Percentiles rank a stretch among this genome's conserved stretches.
Evolutionary conservation across 768 basidiomycete species (phyloP).

Genomic region (Mycena rebaudengoi): DNA sequence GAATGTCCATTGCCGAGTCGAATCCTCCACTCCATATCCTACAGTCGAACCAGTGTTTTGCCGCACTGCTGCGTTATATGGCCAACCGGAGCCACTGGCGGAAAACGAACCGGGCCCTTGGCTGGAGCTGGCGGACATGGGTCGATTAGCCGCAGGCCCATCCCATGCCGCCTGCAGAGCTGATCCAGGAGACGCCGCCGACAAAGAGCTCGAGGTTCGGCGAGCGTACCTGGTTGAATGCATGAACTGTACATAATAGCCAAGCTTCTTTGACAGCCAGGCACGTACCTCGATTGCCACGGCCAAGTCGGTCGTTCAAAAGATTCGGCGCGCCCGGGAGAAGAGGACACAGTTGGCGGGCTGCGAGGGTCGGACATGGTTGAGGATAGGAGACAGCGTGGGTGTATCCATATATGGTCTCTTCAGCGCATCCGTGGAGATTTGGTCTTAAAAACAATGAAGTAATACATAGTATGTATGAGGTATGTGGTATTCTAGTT

Average conservation of each 20-base stretch:
- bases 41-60: constrained; percentile 35
- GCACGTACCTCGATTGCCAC: constrained; percentile 43
- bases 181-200: constrained; percentile 14
- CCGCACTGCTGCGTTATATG: constrained; percentile 28
- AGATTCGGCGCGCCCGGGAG: constrained; percentile 54
- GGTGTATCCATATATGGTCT: neutral
- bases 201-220: constrained; percentile 22
- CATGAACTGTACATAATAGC: constrained; percentile 26
- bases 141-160: constrained; percentile 35
- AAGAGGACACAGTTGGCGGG: constrained; percentile 50
- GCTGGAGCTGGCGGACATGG: constrained; percentile 21
- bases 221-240: constrained; percentile 23
- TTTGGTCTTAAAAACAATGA: too few relatives aligned
- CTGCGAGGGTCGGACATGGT: constrained; percentile 51
- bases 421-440: neutral
- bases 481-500: too few relatives aligned
- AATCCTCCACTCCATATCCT: constrained; percentile 44
- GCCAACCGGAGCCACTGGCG: constrained; percentile 31
- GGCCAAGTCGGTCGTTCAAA: constrained; percentile 70
- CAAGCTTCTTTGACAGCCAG: too few relatives aligned
- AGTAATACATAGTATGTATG: too few relatives aligned
- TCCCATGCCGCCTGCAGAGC: constrained; percentile 35
- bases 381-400: constrained; percentile 16
- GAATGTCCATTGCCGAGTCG: constrained; percentile 72
- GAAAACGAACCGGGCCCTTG: constrained; percentile 31